Percentiles rank a stretch among this genome's conserved stretches.
Evolutionary conservation across 1,284 basidiomycete genomes (phyloP).

Genomic region (Exobasidium rhododendri): DNA sequence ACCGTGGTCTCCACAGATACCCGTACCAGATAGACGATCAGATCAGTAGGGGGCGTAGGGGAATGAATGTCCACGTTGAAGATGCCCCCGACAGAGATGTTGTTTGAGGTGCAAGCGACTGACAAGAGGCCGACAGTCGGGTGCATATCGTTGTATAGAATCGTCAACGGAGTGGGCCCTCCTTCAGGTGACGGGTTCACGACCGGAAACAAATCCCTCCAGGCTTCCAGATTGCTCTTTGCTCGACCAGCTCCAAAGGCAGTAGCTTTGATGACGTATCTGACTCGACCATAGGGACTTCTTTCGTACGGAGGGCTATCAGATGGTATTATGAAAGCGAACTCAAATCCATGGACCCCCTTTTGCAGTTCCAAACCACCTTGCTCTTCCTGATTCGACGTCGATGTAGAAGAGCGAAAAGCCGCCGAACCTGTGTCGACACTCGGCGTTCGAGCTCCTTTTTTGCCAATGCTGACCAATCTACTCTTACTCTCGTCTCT

Average conservation of each 20-base stretch:
- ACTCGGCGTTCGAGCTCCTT: conserved; percentile 9
- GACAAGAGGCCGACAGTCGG: conserved; percentile 51
- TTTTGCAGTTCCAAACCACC: conserved; percentile 47
- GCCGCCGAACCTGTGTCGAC: conserved; percentile 2
- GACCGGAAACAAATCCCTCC: conserved; percentile 52
- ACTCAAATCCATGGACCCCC: conserved; percentile 55
- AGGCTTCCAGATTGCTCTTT: conserved; percentile 46
- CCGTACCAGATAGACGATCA: conserved; percentile 52
- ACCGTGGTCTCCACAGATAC: conserved; percentile 50
- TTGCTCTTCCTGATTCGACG: conserved; percentile 14
- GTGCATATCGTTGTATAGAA: conserved; percentile 54
- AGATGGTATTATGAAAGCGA: conserved; percentile 52
- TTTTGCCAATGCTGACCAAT: conserved; percentile 1
- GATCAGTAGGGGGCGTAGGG: conserved; percentile 43
- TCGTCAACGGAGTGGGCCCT: conserved; percentile 47
- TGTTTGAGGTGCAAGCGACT: conserved; percentile 52
- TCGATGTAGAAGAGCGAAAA: background rate
- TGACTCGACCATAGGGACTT: conserved; percentile 46
- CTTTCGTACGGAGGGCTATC: conserved; percentile 52
- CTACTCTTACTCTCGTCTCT: conserved; percentile 16
- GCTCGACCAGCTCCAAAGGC: conserved; percentile 50
- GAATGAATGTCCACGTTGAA: conserved; percentile 55
- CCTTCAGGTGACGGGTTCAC: conserved; percentile 51
- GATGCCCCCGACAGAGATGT: conserved; percentile 52
- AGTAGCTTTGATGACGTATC: conserved; percentile 53